Conservation (phyloP, 2,329 filamentous ascomycete genomes). For the Alternaria longipes region DNA sequence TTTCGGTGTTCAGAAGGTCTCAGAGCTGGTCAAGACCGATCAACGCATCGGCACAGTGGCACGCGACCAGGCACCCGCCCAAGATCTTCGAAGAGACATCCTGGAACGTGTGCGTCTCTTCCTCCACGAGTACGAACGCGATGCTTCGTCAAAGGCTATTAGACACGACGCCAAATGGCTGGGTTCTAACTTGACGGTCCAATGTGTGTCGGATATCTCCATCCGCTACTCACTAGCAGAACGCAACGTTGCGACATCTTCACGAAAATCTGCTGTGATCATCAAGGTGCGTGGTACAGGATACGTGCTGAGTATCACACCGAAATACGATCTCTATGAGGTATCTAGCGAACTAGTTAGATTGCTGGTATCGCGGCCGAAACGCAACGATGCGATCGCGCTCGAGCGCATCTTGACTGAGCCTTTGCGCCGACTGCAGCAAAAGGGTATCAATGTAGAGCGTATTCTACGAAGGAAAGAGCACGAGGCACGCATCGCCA, state of each 20-base stretch:
- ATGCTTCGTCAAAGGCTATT: conserved; percentile 67
- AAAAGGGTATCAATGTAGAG: conserved; percentile 95
- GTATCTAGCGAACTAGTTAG: conserved; percentile 87
- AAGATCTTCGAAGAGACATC: conserved; percentile 79
- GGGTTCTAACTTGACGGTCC: conserved; percentile 81
- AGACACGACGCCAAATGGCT: conserved; percentile 91
- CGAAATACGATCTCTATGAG: conserved; percentile 85
- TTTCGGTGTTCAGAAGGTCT: conserved; percentile 80
- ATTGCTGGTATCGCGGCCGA: conserved; percentile 80
- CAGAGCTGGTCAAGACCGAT: conserved; percentile 79
- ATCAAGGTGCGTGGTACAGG: conserved; percentile 72
- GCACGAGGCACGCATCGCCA: conserved; percentile 85
- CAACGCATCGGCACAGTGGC: conserved; percentile 73
- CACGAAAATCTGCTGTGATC: conserved; percentile 72
- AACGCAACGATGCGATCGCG: conserved; percentile 87
- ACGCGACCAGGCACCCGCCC: conserved; percentile 73
- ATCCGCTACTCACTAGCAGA: conserved; percentile 79
- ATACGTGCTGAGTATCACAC: conserved; percentile 79
- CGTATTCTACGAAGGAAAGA: conserved; percentile 89
- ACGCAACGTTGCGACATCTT: conserved; percentile 62
- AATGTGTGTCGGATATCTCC: conserved; percentile 79
- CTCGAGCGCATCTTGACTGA: conserved; percentile 91
- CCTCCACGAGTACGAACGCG: conserved; percentile 80
- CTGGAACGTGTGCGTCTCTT: conserved; percentile 90
- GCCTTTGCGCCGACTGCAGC: conserved; percentile 80